Percentiles rank a stretch among this genome's conserved stretches.
These are phyloP conservation scores for Fusarium coffeatum DNA, from an alignment of 2,329 filamentous ascomycete species.

Conservation along the genomic window DNA sequence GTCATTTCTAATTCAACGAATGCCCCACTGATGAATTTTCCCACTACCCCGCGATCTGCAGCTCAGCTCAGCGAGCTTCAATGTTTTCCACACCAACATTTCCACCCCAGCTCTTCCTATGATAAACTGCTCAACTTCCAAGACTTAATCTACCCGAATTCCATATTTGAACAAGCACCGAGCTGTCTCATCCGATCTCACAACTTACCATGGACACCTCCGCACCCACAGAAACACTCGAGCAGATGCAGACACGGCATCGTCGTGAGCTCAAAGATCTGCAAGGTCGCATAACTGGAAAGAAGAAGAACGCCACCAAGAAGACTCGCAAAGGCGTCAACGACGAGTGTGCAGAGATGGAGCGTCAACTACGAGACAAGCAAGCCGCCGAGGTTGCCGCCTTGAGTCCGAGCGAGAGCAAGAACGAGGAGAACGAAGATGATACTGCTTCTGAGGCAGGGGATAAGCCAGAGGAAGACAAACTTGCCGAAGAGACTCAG, in stretches of 20 bases:
- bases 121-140: neutral
- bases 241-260: conserved; percentile 82
- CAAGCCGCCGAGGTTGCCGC: conserved; percentile 71
- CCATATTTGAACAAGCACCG: neutral
- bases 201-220: conserved; percentile 45
- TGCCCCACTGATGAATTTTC: conserved; percentile 32
- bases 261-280: conserved; percentile 90
- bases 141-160: neutral
- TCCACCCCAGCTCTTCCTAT: neutral
- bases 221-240: conserved; percentile 65
- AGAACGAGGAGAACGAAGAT: conserved; percentile 32
- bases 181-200: neutral
- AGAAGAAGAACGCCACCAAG: conserved; percentile 97
- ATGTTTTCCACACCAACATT: neutral
- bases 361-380: conserved; percentile 72
- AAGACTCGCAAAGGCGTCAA: conserved; percentile 81
- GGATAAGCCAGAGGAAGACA: conserved; percentile 19
- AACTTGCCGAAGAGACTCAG: conserved; percentile 35
- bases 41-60: conserved; percentile 31
- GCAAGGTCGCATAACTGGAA: conserved; percentile 86
- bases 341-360: conserved; percentile 78
- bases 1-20: conserved; percentile 11
- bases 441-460: conserved; percentile 8
- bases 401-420: conserved; percentile 48
- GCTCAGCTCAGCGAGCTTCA: conserved; percentile 7